Percentiles rank a stretch among this genome's conserved stretches.
Evolutionary conservation across 2,329 filamentous ascomycete genomes (phyloP).

Genomic region (Hypoxylon rubiginosum): DNA sequence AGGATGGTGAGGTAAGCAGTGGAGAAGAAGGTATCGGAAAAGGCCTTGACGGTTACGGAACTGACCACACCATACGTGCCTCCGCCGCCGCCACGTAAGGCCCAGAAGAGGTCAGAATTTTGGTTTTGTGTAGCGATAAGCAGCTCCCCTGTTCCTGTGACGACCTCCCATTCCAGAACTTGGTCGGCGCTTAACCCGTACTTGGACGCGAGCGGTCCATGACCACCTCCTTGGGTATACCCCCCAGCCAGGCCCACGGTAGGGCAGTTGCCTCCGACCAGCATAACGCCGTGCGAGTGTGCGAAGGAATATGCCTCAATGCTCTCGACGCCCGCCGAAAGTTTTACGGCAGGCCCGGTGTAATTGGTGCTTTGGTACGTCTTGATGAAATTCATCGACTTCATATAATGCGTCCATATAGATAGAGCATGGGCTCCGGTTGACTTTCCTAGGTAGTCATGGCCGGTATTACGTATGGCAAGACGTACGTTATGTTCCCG

Average conservation of each 20-base stretch:
- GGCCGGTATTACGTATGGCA: conserved; percentile 59
- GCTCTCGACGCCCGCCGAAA: conserved; percentile 47
- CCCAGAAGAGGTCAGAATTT: conserved; percentile 73
- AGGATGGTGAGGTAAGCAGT: conserved; percentile 12
- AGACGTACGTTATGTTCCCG: conserved; percentile 57
- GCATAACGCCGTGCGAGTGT: conserved; percentile 24
- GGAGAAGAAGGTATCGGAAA: conserved; percentile 19
- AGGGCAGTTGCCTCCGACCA: conserved; percentile 34
- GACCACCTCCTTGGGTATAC: conserved; percentile 63
- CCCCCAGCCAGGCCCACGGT: conserved; percentile 39
- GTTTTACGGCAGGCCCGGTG: conserved; percentile 59
- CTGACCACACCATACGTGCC: conserved; percentile 70
- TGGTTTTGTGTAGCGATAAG: conserved; percentile 61
- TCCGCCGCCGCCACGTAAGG: conserved; percentile 69
- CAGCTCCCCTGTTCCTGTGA: conserved; percentile 63
- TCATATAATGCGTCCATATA: conserved; percentile 43
- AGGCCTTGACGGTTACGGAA: conserved; percentile 26
- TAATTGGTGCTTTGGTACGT: conserved; percentile 54
- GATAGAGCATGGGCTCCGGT: conserved; percentile 42
- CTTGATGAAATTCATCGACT: conserved; percentile 35
- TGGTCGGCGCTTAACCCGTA: conserved; percentile 72
- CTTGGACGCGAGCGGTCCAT: conserved; percentile 61
- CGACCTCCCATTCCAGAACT: conserved; percentile 66
- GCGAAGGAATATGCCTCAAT: conserved; percentile 29
- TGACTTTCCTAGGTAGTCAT: conserved; percentile 53